Base-by-base conservation (phyloP, 495 filamentous ascomycete genomes). In the Stereocaulon alpinum region DNA sequence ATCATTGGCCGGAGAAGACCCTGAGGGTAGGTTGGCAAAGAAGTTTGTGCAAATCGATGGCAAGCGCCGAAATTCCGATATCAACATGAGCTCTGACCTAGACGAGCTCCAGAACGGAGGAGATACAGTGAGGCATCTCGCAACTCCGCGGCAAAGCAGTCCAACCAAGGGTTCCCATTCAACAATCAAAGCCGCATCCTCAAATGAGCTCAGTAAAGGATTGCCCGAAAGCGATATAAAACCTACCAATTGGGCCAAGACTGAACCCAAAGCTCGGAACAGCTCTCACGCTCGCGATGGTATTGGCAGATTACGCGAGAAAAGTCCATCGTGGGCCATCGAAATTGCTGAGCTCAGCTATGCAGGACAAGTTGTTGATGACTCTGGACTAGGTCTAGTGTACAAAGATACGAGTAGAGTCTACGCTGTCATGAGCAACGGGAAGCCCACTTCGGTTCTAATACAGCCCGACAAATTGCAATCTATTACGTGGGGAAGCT, bases 31-130 rank as follows among this genome's bases (percentile, higher is more conserved):
- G 3, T 14, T 32, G 22, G 40, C 32, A 59, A 17, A 59, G 5
- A 51, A 43, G 30, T 56, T 41, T 37, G 12, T 62, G 41, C n/a
- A 42, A 15, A 27, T 45, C 17, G 61, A 65, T 61, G 58, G 40
- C 6, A 47, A 42, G 18, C 62, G 45, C 14, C 60, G 56, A 17
- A 15, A 10, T 18, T 64, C 55, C 6, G 63, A 67, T 24, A 44
- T 59, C 10, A 69, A 42, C n/a, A 49, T 49, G 24, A 59, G 56
- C 47, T 59, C 56, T 24, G 56, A 76, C 51, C 64, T 72, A 3
- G 76, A 79, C 66, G 75, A 76, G 57, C 58, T 79, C 2, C 75
- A 78, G 49, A 72, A 70, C 6, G 74, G 67, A 12, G 69, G 66
- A 42, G 74, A 72, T 0, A 55, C 58, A 32, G 58, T 55, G 40